Evolutionary conservation across 129 eudicot genomes (phyloP), one percentile per base, ranked within the genome.

Genomic region (Gnaphalium uliginosum): DNA sequence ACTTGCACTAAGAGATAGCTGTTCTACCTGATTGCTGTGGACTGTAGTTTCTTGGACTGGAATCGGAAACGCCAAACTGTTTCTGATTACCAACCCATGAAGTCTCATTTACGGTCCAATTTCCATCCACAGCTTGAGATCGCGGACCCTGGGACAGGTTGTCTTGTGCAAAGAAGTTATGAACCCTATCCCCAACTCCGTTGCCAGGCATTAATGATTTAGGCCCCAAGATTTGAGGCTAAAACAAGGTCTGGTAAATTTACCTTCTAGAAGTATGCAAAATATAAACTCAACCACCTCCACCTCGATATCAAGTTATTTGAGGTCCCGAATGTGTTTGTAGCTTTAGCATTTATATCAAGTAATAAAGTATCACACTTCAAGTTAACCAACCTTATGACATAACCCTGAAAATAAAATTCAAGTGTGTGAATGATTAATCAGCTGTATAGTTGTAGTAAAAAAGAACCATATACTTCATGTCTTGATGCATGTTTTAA

Each of bases 101-200:
- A 81, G 82, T 86, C 89, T 80, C 88, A 75, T 79, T 86, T 41
- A 72, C 48, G 2, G 90, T 83, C 96, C 96, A 93, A 59, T 83
- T 93, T 74, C 85, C 94, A 11, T 88, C 98, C 13, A 9, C 25
- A 56, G 3, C 14, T 41, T 80, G 94, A 53, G 89, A 76, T 27
- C 87, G 89, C 69, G 85, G 90, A 70, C 87, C 85, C 78, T 84
- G 92, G 37, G 89, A 76, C 63, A 85, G 71, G 78, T 79, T 85
- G 60, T 89, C 97, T 80, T 93, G 96, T 6, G 92, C 93, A 82
- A 93, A 90, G 79, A 93, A 93, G 85, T 93, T 93, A 87, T 93
- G 97, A 71, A 93, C 93, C 92, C 93, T 88, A 75, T 93, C 98
- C 69, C 97, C 96, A 87, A 82, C 84, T 82, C 89, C 92, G 89